phyloP scores from a whole-genome alignment of 768 basidiomycete genomes.

The Lentinula aciculospora region DNA sequence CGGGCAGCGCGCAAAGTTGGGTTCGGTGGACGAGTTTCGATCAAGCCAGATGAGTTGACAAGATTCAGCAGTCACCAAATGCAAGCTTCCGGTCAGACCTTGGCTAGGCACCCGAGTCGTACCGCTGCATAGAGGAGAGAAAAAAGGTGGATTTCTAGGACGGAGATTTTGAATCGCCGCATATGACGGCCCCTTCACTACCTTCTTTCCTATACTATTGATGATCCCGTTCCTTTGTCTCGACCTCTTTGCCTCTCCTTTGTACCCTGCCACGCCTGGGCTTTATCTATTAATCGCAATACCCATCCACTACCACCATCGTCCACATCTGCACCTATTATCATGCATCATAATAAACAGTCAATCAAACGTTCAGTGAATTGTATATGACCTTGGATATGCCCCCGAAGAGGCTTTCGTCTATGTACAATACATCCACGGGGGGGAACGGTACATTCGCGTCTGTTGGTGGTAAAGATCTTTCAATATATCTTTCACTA shows the following conservation, averaged over 20 bases:
- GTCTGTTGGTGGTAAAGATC: not conserved
- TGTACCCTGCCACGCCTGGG: not conserved
- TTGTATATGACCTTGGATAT: conserved; percentile 6
- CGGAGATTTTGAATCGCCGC: conserved; percentile 2
- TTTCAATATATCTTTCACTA: not conserved
- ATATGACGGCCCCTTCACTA: conserved; percentile 1
- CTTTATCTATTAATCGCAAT: conserved; percentile 2
- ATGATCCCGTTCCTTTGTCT: not conserved
- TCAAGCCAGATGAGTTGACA: conserved; percentile 82
- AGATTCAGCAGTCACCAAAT: conserved; percentile 87
- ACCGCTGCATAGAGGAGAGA: conserved; percentile 27
- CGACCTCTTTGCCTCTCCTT: not conserved
- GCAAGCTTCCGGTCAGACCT: conserved; percentile 64
- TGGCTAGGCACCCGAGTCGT: conserved; percentile 73
- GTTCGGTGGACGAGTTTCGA: conserved; percentile 72
- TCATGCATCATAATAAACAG: conserved; percentile 5
- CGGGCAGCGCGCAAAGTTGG: conserved; percentile 86
- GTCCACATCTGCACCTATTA: conserved; percentile 4
- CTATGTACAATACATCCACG: not conserved
- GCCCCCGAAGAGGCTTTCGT: not conserved
- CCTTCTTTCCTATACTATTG: not conserved
- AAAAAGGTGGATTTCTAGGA: conserved; percentile 6
- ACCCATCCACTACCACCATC: conserved; percentile 5
- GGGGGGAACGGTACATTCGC: not conserved
- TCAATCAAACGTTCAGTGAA: conserved; percentile 2